Conservation (phyloP, 805 yeast genomes). For the Nakazawaea sp. region DNA sequence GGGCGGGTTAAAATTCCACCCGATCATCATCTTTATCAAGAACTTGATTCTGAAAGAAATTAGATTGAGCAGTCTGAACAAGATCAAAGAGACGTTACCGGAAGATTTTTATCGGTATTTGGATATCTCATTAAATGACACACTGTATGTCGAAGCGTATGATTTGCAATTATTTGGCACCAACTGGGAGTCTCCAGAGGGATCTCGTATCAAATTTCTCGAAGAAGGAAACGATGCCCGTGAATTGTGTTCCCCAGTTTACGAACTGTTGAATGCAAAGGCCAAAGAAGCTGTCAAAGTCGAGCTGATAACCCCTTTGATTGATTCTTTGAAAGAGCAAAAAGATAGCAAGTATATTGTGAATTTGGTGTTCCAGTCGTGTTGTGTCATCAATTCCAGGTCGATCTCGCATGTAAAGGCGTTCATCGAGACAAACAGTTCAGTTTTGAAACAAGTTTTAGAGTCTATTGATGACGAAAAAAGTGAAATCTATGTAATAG, state of each 20-base stretch:
- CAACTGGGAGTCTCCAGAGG: conserved; percentile 17
- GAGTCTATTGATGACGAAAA: conserved; percentile 5
- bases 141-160: conserved; percentile 27
- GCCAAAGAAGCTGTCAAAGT: conserved; percentile 20
- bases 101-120: conserved; percentile 44
- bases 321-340: conserved; percentile 13
- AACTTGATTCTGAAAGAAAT: conserved; percentile 81
- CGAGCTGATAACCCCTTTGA: conserved; percentile 15
- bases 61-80: conserved; percentile 67
- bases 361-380: conserved; percentile 58
- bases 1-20: conserved; percentile 50
- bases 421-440: conserved; percentile 35
- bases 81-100: conserved; percentile 68
- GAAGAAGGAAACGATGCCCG: conserved; percentile 25
- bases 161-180: conserved; percentile 29
- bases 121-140: conserved; percentile 31
- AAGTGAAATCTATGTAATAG: conserved; percentile 34
- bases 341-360: conserved; percentile 40
- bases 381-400: conserved; percentile 81
- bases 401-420: conserved; percentile 73
- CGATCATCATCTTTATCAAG: conserved; percentile 64
- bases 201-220: conserved; percentile 22
- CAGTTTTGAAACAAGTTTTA: conserved; percentile 14
- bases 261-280: conserved; percentile 25
- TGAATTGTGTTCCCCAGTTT: conserved; percentile 24